Conservation (phyloP, 768 basidiomycete genomes). For the Mycena amicta region DNA sequence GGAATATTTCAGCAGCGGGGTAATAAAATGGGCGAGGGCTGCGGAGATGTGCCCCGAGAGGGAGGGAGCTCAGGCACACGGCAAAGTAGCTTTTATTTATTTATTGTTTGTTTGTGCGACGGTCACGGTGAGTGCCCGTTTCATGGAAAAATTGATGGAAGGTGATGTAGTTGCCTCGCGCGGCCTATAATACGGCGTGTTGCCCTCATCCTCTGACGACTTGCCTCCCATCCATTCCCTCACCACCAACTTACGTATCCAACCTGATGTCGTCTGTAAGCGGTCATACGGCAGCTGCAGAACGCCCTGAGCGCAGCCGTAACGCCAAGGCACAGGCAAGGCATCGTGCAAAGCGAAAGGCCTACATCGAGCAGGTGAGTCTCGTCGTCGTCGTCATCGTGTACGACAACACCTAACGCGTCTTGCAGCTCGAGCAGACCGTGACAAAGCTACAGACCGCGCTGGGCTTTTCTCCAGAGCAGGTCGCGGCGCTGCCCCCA, state of each 20-base stretch:
- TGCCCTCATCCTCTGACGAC: constrained; percentile 55
- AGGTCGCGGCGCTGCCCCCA: constrained; percentile 72
- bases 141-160: not conserved
- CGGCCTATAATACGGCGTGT: constrained; percentile 24
- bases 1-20: too few species aligned
- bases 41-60: too few species aligned
- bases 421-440: constrained; percentile 76
- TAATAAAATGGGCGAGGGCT: too few species aligned
- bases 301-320: constrained; percentile 82
- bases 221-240: too few species aligned
- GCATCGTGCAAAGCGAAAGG: constrained; percentile 90
- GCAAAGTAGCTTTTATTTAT: not conserved
- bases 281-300: constrained; percentile 53
- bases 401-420: constrained; percentile 7
- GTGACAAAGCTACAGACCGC: constrained; percentile 83
- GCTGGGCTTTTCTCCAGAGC: constrained; percentile 72
- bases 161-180: constrained; percentile 15
- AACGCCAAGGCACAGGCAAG: constrained; percentile 88
- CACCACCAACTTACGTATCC: constrained; percentile 53
- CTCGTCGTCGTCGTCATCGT: not conserved
- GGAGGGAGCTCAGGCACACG: too few species aligned
- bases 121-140: not conserved
- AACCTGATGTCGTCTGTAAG: constrained; percentile 61
- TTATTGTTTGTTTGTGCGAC: not conserved
- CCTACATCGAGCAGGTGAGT: constrained; percentile 85